Base-by-base conservation (phyloP, 441 rosid species). In the Isatis lusitanica region DNA sequence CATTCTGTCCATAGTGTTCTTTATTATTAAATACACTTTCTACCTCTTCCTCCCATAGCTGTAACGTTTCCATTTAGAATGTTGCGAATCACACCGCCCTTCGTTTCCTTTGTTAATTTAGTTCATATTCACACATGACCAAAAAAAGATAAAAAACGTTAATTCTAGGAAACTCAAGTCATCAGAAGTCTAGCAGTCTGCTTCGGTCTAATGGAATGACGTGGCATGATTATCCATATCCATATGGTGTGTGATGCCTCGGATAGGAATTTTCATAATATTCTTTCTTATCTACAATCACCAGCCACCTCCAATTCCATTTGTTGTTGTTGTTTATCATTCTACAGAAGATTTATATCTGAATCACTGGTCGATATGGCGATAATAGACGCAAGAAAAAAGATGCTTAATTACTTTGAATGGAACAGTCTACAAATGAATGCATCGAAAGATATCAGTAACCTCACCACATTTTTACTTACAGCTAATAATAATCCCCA, bases 1-100 rank as follows among this genome's bases (percentile, higher is more conserved):
- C 66, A 21, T 55, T 43, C 38, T 75, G 68, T 74, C 9, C 70
- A 55, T 64, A 68, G 60, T 75, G 60, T 63, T 67, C 17, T 69
- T 51, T 21, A 40, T 63, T 6, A 42, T 21, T 21, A 21, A 21
- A 21, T 43, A 68, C 26, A 16, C 61, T 69, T 33, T 55, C 79
- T 18, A 1, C 55, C 74, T 69, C 64, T 75, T 62, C 42, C 70
- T 58, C 17, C 9, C 63, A 17, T 57, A 60, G 61, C 44, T 35
- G 63, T 16, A 58, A 35, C 42, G 12, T 57, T 55, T 57, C 43
- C 63, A 35, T 33, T n/a, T n/a, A 56, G 39, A 31, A 33, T 57
- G 62, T 9, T 57, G 13, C 5, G 13, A 16, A 57, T 57, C 26
- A n/a, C 24, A 56, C 61, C 61, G 17, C 17, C 30, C 10, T 16